Evolutionary conservation across 2,329 filamentous ascomycete species (phyloP), one percentile per base, ranked within the genome.

Genomic region (Trichoderma atroviride): DNA sequence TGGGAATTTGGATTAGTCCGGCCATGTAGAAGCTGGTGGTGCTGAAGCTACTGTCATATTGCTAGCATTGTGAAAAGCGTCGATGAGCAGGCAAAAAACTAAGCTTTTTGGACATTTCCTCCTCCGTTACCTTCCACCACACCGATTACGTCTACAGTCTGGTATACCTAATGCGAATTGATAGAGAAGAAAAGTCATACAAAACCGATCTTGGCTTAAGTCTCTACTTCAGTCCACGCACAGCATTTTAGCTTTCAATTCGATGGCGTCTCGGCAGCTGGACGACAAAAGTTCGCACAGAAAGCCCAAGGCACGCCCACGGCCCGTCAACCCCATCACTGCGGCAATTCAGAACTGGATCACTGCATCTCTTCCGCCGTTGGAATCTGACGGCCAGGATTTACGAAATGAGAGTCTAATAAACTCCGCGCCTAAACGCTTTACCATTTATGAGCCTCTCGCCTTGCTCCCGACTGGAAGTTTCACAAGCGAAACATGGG

Each of bases 361-460:
- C 56, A 37, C 68, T 5, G 68, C 65, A 4, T 68, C 66, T 2
- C 66, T 74, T 3, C 60, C 58, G 53, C 68, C 22, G 16, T 14
- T 19, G 19, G 37, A 33, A 4, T 22, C 19, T 27, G 19, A 27
- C 29, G 63, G 61, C 16, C 33, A 62, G 27, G 55, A 64, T 64
- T 69, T 71, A 53, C 74, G 70, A 58, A 72, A 70, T 56, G 68
- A 76, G 19, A 70, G 66, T 0, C 79, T 87, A 11, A 55, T 84
- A 24, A 74, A 72, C 13, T 76, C 79, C 53, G 81, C 84, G 2
- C 88, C 88, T 0, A 88, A 86, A 73, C 80, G 88, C 71, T 91
- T 87, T 83, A 85, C 85, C 0, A 80, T 86, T 14, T 90, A 91
- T 73, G 85, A 86, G 68, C 87, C 88, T 11, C 86, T 91, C 84